Evolutionary conservation across 1,284 basidiomycete genomes (phyloP), one percentile per base, ranked within the genome.

Genomic region (Irpex sp.): DNA sequence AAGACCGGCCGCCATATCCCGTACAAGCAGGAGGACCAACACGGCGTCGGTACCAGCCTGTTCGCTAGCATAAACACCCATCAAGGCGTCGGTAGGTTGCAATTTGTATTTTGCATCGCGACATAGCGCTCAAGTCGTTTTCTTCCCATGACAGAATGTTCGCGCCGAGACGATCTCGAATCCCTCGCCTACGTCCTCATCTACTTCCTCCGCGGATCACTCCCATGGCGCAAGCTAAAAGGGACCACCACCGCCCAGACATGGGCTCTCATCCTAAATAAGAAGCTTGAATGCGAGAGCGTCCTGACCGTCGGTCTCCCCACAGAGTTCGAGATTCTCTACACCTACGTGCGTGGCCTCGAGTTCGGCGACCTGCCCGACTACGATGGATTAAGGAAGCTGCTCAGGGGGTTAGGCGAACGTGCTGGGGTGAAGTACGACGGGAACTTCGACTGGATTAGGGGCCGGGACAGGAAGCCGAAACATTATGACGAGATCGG

Each of bases 1-100:
- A 87, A 88, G 69, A 95, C 94, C 1, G 88, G 90, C 68, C 81
- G 87, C 57, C 96, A 98, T 77, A 93, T 98, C 67, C 92, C 94
- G 3, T 97, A 95, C 82, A 85, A 89, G 69, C 94, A 95, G 75
- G 93, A 95, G 75, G 90, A 92, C 70, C 91, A 92, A 75, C 88
- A 90, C 63, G 89, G 89, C 60, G 96, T 97, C 49, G 96, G 96
- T 60, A 98, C 96, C 0, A 94, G 93, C 26, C 84, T 96, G 31
- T 98, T 98, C 78, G 97, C 96, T 9, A 92, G 93, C 54, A 90
- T 98, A 76, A 97, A 95, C 78, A 96, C 96, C 4, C 97, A 98
- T 75, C 82, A 94, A 58, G 96, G 96, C 67, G 87, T 95, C 62
- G 93, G 89, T 89, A 59, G 63, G 83, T 79, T 50, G 13, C 15